Conservation (phyloP, 1,139 yeast species). For the Dujonia santamariae region DNA sequence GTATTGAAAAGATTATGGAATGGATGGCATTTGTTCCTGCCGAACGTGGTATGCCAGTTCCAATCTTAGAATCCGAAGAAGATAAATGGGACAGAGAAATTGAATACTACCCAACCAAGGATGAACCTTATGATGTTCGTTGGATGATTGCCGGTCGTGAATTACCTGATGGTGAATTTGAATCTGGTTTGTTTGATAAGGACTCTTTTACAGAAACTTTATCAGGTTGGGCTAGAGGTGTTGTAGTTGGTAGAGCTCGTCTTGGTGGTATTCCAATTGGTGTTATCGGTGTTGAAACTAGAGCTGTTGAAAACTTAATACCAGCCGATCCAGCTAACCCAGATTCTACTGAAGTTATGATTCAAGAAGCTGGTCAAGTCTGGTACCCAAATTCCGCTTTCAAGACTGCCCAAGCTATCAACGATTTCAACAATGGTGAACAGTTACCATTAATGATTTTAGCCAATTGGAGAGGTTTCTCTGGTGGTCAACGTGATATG, state of each 20-base stretch:
- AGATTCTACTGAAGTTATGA: constrained; percentile 78
- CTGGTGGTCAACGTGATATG: constrained; percentile 99
- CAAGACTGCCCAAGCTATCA: constrained; percentile 98
- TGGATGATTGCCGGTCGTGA: constrained; percentile 90
- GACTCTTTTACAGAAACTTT: constrained; percentile 95
- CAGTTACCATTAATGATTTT: constrained; percentile 94
- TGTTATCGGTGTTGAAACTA: constrained; percentile 93
- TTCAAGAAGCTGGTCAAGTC: constrained; percentile 98
- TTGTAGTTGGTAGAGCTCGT: constrained; percentile 97
- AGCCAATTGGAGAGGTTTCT: constrained; percentile 99
- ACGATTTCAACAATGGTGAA: constrained; percentile 96
- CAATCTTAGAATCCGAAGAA: constrained; percentile 71
- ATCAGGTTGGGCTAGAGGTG: constrained; percentile 98
- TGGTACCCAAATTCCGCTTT: constrained; percentile 99
- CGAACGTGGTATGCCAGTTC: constrained; percentile 85
- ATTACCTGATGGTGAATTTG: constrained; percentile 63
- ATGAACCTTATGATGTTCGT: constrained; percentile 85
- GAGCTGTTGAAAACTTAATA: constrained; percentile 78
- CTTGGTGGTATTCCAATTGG: constrained; percentile 98
- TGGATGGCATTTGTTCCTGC: constrained; percentile 98
- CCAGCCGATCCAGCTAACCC: constrained; percentile 99
- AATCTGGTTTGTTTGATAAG: constrained; percentile 86
- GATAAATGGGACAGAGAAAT: constrained; percentile 94
- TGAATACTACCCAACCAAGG: constrained; percentile 71
- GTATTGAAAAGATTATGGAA: constrained; percentile 89